Evolutionary conservation across 192 early-diverging fungal species (phyloP), one percentile per base, ranked within the genome.

Genomic region (Podila minutissima): DNA sequence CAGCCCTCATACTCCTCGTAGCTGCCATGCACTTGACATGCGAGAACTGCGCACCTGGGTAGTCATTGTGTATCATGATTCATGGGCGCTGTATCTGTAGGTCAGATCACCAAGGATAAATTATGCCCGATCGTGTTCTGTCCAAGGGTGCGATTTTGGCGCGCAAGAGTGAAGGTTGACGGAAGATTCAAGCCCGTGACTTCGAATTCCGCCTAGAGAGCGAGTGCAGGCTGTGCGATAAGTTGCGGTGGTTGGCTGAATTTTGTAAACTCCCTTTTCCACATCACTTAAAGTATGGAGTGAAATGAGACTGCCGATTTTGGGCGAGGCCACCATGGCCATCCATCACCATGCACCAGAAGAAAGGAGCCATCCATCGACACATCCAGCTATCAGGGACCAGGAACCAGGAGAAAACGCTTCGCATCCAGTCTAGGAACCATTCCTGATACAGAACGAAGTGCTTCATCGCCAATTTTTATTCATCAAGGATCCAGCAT

Each of bases 251-350:
- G 53, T 55, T 55, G 53, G 53, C 53, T 55, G 53, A 55, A 55
- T 22, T 22, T 64, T 64, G 62, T 64, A 41, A 35, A 64, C 41
- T 64, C 62, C 41, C 29, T 64, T 64, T 64, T 64, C 62, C 62
- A 64, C 62, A 64, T 64, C 62, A n/a, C 33, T 64, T 64, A 46
- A 35, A 41, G 33, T 35, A 46, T 29, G 33, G 31, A 64, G 22
- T 32, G 22, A 64, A 22, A 24, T n/a, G 38, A 70, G 55, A 62
- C 17, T 59, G 68, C 31, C 55, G 38, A 4, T 59, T 58, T 70
- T 59, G 24, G 4, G 29, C 37, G 7, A 10, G 35, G 32, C n/a
- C 24, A 24, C 10, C 8, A 37, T 37, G 35, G 58, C 20, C 19
- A 48, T 61, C 29, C 26, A 38, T 70, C 22, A 37, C 4, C 35